Base-by-base conservation (phyloP, 176 grass and related monocot genomes). In the Zoysia japonica region DNA sequence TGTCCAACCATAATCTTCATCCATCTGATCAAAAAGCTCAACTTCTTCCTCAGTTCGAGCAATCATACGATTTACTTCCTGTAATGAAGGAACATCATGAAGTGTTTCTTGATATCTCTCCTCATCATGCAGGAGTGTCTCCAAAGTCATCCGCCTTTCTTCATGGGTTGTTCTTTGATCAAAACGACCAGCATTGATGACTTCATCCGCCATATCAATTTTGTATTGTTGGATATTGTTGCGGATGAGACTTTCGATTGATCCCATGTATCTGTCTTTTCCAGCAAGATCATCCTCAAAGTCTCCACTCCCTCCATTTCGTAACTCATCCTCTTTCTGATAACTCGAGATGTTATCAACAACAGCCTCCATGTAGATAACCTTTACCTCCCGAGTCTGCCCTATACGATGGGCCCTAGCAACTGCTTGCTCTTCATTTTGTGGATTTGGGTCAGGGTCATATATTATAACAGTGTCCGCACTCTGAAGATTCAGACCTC, bases 401-500 rank as follows among this genome's bases (percentile, higher is more conserved):
- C 96, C 96, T 76, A 99, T 99, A 75, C 96, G 96, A 88, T 99
- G 92, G 55, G 96, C 96, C 79, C 96, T 95, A 38, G 96, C 96
- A 60, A 99, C 96, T 13, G 96, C 96, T 76, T 99, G 96, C 77
- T 99, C 92, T 84, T 99, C 96, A 67, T 99, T 99, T 78, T 99
- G 96, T 66, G 96, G 96, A 81, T 99, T 99, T 7, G 96, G 82
- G 80, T 99, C 96, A 71, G 96, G 96, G 43, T 99, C 96, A 87
- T 99, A 99, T 78, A 99, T 99, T 76, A 99, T 92, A 85, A 99
- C 96, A 73, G 96, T 99, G 71, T 99, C 96, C 73, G 96, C 96
- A 82, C 81, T 99, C 86, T 99, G 96, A 78, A 99, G 89, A 96
- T 99, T 99, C 80, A 99, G 78, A 76, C 96, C 96, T 79, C 96